Evolutionary conservation across 768 basidiomycete species (phyloP).

Genomic region (Floccularia luteovirens): DNA sequence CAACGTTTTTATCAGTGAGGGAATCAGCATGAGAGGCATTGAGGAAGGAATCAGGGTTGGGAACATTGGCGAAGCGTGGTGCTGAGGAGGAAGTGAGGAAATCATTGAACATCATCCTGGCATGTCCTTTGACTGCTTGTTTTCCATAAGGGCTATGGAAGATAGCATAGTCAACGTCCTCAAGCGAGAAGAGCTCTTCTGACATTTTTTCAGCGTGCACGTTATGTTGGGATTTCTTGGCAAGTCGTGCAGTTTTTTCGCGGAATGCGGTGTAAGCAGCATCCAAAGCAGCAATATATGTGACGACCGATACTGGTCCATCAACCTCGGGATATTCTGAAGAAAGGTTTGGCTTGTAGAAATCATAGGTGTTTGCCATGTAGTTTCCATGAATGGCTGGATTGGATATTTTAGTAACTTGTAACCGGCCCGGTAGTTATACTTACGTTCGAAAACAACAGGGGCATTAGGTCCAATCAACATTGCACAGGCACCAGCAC

Average conservation of each 20-base stretch:
- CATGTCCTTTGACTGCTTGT: slow-evolving; percentile 96
- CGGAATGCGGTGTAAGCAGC: slow-evolving; percentile 80
- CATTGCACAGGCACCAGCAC: slow-evolving; percentile 92
- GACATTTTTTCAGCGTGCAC: slow-evolving; percentile 31
- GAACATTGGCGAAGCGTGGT: slow-evolving; percentile 61
- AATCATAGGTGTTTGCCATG: slow-evolving; percentile 98
- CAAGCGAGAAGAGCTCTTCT: slow-evolving; percentile 57
- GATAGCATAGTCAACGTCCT: slow-evolving; percentile 84
- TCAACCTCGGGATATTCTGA: slow-evolving; percentile 97
- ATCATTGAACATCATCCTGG: slow-evolving; percentile 88
- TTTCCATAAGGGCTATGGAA: slow-evolving; percentile 99
- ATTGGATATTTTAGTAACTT: slow-evolving; percentile 7
- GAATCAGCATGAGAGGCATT: slow-evolving; percentile 61
- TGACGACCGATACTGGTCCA: slow-evolving; percentile 92
- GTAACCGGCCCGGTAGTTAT: slow-evolving; percentile 2
- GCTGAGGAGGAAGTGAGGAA: slow-evolving; percentile 73
- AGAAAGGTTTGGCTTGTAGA: slow-evolving; percentile 96
- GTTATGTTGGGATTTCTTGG: slow-evolving; percentile 37
- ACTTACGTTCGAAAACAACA: slow-evolving; percentile 89
- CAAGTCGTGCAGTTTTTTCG: slow-evolving; percentile 65
- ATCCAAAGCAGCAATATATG: slow-evolving; percentile 92
- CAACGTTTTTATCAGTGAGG: slow-evolving; percentile 89
- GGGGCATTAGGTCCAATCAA: slow-evolving; percentile 97
- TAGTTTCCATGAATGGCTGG: slow-evolving; percentile 92
- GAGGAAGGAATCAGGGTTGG: slow-evolving; percentile 66